Base-by-base conservation (phyloP, 208 protist genomes). In the Leishmania major region DNA sequence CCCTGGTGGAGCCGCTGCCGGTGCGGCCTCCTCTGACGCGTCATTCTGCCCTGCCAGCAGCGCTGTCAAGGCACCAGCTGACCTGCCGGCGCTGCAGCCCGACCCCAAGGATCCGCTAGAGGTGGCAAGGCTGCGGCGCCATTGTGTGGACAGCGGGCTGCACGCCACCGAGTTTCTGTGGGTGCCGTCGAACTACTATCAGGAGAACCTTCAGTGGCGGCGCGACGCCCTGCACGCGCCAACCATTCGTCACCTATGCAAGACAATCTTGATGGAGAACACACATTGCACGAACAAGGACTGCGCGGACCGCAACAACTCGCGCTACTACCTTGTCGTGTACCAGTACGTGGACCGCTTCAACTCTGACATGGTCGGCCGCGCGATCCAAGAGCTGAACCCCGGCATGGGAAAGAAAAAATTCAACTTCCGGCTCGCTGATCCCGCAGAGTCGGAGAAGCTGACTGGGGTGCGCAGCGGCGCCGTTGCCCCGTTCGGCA, bases 251-350 rank as follows among this genome's bases (percentile, higher is more conserved):
- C 90, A 98, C 73, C 79, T 99, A 28, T 99, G 97, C 89, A 99
- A 99, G 80, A 96, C 95, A 0, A 97, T 99, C 72, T 75, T 99
- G 13, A 81, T 99, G 75, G 94, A 98, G 82, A 99, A 99, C 86
- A 97, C 97, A 28, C 92, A 97, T 81, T 98, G 94, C 85, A 87
- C 85, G 10, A 59, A 90, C 37, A 70, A 17, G 8, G 93, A 97
- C 80, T 97, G 93, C 79, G 78, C 69, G 22, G 85, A 93, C 15
- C 87, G 83, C 7, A 82, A 88, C 71, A 98, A 98, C 87, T 91
- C 95, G 17, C 93, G 91, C 69, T 96, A 89, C 83, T 98, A 96
- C 87, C 84, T 95, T 51, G 88, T 95, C 79, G 92, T 96, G 66
- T 96, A 89, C 77, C 95, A 89, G 62, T 97, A 97, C 83, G 90